Percentiles rank a stretch among this genome's conserved stretches.
Evolutionary conservation across 306 rosid genomes (phyloP).

Genomic region (Chamaecrista fasciculata): DNA sequence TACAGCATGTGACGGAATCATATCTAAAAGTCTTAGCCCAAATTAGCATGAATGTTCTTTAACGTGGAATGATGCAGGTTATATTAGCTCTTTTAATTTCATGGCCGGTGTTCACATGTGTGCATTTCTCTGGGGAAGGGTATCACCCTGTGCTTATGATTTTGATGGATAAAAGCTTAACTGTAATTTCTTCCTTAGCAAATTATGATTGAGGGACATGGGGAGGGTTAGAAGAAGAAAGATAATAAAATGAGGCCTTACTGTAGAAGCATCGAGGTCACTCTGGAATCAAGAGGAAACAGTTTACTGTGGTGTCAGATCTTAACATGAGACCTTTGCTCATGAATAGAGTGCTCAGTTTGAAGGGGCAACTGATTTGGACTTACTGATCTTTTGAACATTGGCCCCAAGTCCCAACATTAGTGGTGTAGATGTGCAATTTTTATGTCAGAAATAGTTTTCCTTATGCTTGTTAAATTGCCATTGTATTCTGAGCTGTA

Average conservation of each 20-base stretch:
- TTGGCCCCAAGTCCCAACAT: too few relatives aligned
- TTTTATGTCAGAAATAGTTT: not conserved
- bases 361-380: not conserved
- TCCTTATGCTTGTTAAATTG: not conserved
- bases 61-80: not conserved
- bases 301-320: not conserved
- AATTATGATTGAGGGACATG: not conserved
- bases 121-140: not conserved
- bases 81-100: not conserved
- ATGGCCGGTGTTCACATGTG: not conserved
- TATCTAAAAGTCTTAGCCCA: not conserved
- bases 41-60: not conserved
- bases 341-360: not conserved
- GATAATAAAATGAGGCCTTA: not conserved
- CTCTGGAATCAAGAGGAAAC: not conserved
- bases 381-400: not conserved
- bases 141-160: not conserved
- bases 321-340: not conserved
- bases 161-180: not conserved
- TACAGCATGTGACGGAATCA: not conserved
- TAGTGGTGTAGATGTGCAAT: not conserved
- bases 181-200: not conserved
- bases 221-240: not conserved
- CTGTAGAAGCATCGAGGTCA: not conserved
- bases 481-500: not conserved